phyloP scores from a whole-genome alignment of 352 stramenopile species.

The Phytophthora megakarya region DNA sequence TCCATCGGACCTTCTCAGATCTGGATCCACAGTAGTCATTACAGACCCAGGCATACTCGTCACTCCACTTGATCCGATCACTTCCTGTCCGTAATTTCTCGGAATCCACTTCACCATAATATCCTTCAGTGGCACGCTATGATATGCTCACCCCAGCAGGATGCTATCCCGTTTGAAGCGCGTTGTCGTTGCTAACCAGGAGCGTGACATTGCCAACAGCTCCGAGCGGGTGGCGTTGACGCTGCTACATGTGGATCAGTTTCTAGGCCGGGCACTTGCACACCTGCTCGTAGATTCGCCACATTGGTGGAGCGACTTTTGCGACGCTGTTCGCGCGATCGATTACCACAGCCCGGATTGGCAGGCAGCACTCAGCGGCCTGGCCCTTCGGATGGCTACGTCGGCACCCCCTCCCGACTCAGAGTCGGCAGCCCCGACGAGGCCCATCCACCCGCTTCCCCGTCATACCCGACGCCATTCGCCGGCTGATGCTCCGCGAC shows the following conservation, averaged over 20 bases:
- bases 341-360: conserved; percentile 4
- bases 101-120: no score
- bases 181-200: conserved; percentile 1
- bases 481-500: neutral
- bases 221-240: neutral
- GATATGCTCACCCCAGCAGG: conserved; percentile 1
- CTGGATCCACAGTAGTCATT: no score
- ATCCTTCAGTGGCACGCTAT: neutral
- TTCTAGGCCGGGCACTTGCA: neutral
- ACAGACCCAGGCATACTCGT: no score
- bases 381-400: conserved; percentile 2
- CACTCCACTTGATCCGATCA: no score
- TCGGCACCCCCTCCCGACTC: neutral
- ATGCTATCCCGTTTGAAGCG: conserved; percentile 5
- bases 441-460: neutral
- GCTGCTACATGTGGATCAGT: conserved; percentile 7
- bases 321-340: neutral
- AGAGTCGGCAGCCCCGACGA: no score
- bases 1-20: no score
- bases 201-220: conserved; percentile 10
- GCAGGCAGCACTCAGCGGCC: conserved; percentile 1
- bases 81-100: no score
- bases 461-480: conserved; percentile 3
- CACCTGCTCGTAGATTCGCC: conserved; percentile 4
- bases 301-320: neutral